Evolutionary conservation across 257 asterid genomes (phyloP).

Genomic region (Leonotis leonurus): DNA sequence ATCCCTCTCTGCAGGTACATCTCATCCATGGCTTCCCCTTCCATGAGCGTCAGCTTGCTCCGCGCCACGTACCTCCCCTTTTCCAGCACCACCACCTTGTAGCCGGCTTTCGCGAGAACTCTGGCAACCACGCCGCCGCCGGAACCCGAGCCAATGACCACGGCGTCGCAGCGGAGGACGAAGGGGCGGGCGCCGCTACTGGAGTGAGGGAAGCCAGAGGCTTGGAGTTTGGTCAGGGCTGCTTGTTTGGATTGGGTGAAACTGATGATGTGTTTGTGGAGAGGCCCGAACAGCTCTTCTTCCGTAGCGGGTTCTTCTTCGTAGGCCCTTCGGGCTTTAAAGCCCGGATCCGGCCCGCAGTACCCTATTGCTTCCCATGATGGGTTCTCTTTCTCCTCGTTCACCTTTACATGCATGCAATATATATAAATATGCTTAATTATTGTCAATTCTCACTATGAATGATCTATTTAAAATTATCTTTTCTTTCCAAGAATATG

Average conservation of each 20-base stretch:
- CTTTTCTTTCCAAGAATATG: too few relatives aligned
- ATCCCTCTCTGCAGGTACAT: conserved; percentile 71
- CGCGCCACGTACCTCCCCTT: conserved; percentile 62
- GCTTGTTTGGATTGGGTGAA: conserved; percentile 26
- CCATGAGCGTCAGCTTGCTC: conserved; percentile 50
- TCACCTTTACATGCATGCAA: conserved; percentile 19
- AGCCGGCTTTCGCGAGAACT: conserved; percentile 68
- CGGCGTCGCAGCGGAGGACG: conserved; percentile 53
- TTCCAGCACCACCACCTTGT: conserved; percentile 71
- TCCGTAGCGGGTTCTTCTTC: neutral
- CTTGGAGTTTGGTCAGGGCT: conserved; percentile 20
- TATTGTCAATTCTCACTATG: too few relatives aligned
- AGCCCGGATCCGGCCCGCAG: conserved; percentile 40
- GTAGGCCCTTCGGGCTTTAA: conserved; percentile 3
- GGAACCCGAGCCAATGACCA: conserved; percentile 81
- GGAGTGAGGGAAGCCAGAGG: conserved; percentile 41
- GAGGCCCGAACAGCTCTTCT: conserved; percentile 31
- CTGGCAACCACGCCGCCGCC: conserved; percentile 93
- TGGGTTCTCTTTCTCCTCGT: conserved; percentile 47
- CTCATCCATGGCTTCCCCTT: conserved; percentile 61
- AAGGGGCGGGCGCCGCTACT: conserved; percentile 8
- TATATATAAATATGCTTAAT: too few relatives aligned
- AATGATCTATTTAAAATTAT: too few relatives aligned
- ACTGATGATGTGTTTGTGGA: conserved; percentile 39
- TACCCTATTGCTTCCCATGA: conserved; percentile 87